Percentiles rank a stretch among this genome's conserved stretches.
Evolutionary conservation across 2,329 filamentous ascomycete genomes (phyloP).

Genomic region (Cladosporium sp.): DNA sequence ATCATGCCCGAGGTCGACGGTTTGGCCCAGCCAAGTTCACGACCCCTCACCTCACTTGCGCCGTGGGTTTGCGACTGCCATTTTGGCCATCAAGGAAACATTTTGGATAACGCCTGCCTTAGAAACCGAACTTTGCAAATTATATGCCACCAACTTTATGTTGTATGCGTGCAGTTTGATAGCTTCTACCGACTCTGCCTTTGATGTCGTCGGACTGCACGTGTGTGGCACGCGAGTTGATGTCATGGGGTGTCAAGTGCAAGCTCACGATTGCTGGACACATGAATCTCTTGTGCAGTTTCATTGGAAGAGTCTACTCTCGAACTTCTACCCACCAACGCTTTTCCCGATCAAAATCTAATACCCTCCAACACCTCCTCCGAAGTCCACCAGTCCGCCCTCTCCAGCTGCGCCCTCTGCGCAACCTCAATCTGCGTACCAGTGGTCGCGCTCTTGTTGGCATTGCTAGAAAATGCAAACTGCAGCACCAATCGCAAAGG

Average conservation of each 20-base stretch:
- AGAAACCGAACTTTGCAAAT: background rate
- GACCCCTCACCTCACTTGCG: background rate
- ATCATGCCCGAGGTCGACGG: slow-evolving; percentile 6
- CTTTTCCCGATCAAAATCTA: background rate
- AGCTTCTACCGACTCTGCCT: background rate
- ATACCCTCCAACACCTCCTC: background rate
- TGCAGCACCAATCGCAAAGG: slow-evolving; percentile 9
- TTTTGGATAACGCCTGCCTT: too few relatives aligned
- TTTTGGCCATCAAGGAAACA: slow-evolving; percentile 4
- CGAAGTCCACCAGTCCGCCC: slow-evolving; percentile 13
- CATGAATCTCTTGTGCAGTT: background rate
- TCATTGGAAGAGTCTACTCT: background rate
- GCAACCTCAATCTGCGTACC: slow-evolving; percentile 16
- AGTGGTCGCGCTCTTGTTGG: background rate
- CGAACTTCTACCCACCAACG: background rate
- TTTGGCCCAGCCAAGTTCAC: background rate
- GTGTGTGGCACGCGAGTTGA: too few relatives aligned
- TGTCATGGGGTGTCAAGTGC: too few relatives aligned
- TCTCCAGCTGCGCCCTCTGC: slow-evolving; percentile 7
- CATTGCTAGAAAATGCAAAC: background rate
- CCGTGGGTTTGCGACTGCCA: slow-evolving; percentile 1
- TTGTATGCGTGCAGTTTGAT: background rate
- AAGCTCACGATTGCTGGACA: too few relatives aligned
- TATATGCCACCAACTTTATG: background rate
- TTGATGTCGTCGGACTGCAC: too few relatives aligned